phyloP scores from a whole-genome alignment of 768 basidiomycete species.

The Panus rudis region DNA sequence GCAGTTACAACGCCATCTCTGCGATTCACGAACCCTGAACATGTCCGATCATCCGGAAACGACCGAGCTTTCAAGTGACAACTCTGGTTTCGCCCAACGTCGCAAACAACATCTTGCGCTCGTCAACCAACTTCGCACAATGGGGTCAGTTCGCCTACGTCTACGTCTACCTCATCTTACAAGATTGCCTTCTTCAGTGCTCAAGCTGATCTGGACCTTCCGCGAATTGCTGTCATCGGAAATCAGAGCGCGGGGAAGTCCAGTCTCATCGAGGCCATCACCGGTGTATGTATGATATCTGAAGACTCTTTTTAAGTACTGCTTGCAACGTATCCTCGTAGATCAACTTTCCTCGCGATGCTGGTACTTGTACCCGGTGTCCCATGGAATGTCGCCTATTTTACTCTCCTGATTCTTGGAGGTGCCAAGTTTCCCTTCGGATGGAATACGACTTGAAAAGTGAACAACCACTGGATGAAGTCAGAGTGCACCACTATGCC shows the following conservation, averaged over 20 bases:
- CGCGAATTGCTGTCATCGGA: conserved; percentile 43
- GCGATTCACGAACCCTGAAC: no score
- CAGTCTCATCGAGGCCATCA: conserved; percentile 43
- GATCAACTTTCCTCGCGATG: conserved; percentile 17
- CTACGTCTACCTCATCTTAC: neutral
- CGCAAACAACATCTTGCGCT: neutral
- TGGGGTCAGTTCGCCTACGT: neutral
- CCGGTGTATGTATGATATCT: conserved; percentile 39
- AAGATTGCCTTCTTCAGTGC: conserved; percentile 22
- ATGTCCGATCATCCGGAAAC: no score
- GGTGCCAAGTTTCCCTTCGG: conserved; percentile 36
- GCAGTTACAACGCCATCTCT: no score
- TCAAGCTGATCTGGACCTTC: conserved; percentile 40
- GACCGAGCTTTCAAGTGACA: no score
- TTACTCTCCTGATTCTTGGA: conserved; percentile 12
- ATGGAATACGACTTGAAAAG: conserved; percentile 32
- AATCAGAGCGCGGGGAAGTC: conserved; percentile 46
- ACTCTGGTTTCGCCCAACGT: neutral
- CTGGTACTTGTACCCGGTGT: conserved; percentile 40
- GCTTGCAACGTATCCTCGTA: neutral
- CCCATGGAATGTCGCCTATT: conserved; percentile 32
- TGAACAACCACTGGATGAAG: conserved; percentile 10
- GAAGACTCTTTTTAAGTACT: neutral
- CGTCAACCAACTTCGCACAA: neutral
- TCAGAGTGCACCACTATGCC: conserved; percentile 35